Conservation (phyloP, 768 basidiomycete genomes). For the Serendipita sp. region DNA sequence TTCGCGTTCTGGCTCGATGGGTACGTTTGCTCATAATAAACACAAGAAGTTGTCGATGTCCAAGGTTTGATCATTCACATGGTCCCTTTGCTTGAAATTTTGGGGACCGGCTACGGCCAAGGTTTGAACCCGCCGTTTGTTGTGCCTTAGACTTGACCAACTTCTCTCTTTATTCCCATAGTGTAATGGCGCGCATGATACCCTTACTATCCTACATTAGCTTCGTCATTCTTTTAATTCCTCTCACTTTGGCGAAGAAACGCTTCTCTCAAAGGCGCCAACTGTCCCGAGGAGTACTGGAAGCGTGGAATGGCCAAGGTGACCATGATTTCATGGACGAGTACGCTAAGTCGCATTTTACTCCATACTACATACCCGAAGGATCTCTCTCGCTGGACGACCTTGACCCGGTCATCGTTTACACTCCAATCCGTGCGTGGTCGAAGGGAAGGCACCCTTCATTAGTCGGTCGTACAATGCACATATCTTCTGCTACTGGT, state of each 20-base stretch:
- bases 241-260: neutral
- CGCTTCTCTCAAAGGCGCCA: too few relatives aligned
- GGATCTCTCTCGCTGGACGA: slow-evolving; percentile 10
- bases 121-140: neutral
- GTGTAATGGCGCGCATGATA: neutral
- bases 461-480: slow-evolving; percentile 5
- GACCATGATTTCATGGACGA: neutral
- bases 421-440: slow-evolving; percentile 3
- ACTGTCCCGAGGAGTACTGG: neutral
- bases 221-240: neutral
- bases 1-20: neutral
- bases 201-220: neutral
- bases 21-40: neutral
- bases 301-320: neutral
- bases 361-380: slow-evolving; percentile 9
- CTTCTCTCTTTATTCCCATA: neutral
- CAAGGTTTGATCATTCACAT: neutral
- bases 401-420: neutral
- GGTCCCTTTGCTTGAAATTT: neutral
- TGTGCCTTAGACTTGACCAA: neutral
- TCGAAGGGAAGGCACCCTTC: neutral
- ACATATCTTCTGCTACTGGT: neutral
- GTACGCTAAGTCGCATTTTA: slow-evolving; percentile 1
- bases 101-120: neutral
- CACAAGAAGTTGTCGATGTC: neutral